These are phyloP conservation scores for Austroboletus novae-zelandiae DNA, from an alignment of 1,284 basidiomycete genomes.

Conservation along the genomic window DNA sequence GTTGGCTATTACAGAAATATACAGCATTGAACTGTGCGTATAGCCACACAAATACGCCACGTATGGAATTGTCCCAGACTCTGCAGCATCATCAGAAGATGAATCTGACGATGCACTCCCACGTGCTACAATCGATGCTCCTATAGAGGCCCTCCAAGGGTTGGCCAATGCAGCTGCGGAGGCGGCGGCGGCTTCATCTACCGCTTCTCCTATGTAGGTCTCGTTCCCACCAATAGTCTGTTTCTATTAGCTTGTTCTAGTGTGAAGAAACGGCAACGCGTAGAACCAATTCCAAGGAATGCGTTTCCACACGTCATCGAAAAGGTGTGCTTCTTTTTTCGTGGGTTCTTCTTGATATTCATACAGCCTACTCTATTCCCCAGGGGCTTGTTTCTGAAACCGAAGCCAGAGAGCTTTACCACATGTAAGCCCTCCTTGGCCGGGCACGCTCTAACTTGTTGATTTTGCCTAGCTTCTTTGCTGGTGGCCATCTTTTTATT, in stretches of 20 bases:
- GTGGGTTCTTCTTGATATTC: constrained; percentile 1
- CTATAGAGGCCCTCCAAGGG: constrained; percentile 90
- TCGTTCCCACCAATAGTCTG: constrained; percentile 22
- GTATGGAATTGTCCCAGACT: constrained; percentile 83
- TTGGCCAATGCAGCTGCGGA: constrained; percentile 92
- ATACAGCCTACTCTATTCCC: background rate
- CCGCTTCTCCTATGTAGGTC: constrained; percentile 30
- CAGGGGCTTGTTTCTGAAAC: constrained; percentile 75
- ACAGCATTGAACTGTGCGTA: constrained; percentile 2
- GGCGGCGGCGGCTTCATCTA: constrained; percentile 72
- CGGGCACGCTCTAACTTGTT: constrained; percentile 1
- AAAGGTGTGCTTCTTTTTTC: constrained; percentile 47
- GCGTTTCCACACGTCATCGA: constrained; percentile 82
- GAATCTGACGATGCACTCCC: constrained; percentile 85
- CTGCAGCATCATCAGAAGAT: constrained; percentile 81
- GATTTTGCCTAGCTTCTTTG: constrained; percentile 75
- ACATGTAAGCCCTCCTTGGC: constrained; percentile 54
- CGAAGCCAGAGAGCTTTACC: constrained; percentile 79
- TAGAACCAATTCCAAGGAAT: constrained; percentile 83
- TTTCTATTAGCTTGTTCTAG: constrained; percentile 35
- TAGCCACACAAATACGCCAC: constrained; percentile 88
- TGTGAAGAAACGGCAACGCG: constrained; percentile 83
- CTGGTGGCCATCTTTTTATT: constrained; percentile 93
- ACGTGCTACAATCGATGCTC: constrained; percentile 78
- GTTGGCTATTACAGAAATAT: background rate